Conservation (phyloP, 2,329 filamentous ascomycete species). For the Huntiella savannae region DNA sequence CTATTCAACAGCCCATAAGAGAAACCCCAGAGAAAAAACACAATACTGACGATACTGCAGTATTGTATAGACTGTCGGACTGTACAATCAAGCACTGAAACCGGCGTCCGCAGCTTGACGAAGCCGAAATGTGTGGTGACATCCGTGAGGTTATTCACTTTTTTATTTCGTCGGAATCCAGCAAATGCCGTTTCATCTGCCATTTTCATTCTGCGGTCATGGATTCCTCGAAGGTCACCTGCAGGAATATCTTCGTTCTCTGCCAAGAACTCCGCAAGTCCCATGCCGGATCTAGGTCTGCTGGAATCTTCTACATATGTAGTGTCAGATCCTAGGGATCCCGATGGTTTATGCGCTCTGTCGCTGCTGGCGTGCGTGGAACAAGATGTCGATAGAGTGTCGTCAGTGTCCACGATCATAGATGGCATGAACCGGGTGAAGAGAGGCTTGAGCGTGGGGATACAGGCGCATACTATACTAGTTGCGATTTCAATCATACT, state of each 20-base stretch:
- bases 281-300: neutral
- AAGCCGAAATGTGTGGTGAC: slow-evolving; percentile 42
- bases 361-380: neutral
- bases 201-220: slow-evolving; percentile 14
- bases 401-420: slow-evolving; percentile 30
- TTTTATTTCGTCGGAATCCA: too few relatives aligned
- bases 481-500: slow-evolving; percentile 80
- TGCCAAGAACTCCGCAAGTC: slow-evolving; percentile 7
- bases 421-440: slow-evolving; percentile 44
- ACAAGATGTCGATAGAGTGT: neutral
- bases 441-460: slow-evolving; percentile 80
- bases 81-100: slow-evolving; percentile 49
- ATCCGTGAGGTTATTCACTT: too few relatives aligned
- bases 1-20: slow-evolving; percentile 75
- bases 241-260: slow-evolving; percentile 5
- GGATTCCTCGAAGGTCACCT: slow-evolving; percentile 1
- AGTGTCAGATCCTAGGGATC: neutral
- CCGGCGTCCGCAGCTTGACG: slow-evolving; percentile 49
- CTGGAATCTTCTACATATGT: neutral
- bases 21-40: slow-evolving; percentile 82
- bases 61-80: slow-evolving; percentile 49
- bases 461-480: slow-evolving; percentile 75
- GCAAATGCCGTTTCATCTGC: neutral
- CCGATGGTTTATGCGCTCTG: neutral
- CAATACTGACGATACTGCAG: slow-evolving; percentile 53